Base-by-base conservation (phyloP, 164 flowering plant species). In the Vitis cinerea region DNA sequence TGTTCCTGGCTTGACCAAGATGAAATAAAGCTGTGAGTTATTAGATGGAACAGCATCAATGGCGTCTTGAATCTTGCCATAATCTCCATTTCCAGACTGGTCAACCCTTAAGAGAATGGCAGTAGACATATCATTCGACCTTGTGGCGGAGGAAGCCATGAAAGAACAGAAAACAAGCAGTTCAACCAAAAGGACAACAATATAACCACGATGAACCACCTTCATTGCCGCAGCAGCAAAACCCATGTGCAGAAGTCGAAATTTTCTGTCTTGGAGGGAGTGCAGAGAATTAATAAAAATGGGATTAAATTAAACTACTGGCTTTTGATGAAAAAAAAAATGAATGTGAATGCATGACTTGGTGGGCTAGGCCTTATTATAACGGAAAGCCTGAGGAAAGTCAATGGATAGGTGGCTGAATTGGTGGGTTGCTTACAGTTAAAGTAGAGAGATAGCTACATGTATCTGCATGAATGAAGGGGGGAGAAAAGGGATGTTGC, bases 21-120 rank as follows among this genome's bases (percentile, higher is more conserved):
- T 87, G 77, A 78, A 85, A 44, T 77, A 61, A 0, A 57, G 61
- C 48, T 82, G 70, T 0, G 82, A 50, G 50, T 86, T 86, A 61
- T 80, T 77, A 15, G 82, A 63, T 0, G 97, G 89, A 9, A 91
- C 90, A 1, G 89, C 61, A 69, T 91, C 87, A 71, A 91, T 83
- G 13, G 97, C 97, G 11, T 83, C 90, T 64, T 89, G 94, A 61
- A 91, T 84, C 72, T 71, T 91, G 73, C 3, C 74, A 50, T 55
- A 89, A 70, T 91, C 90, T 14, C 92, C 94, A 4, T 75, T 72
- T 4, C 97, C 97, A 0, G 92, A 81, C 16, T 79, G 91, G 77
- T 91, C 94, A 4, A 91, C 94, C 68, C 77, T 64, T 10, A 91
- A 67, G 13, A 88, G 86, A 68, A 80, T 12, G 0, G 92, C 88